Evolutionary conservation across 805 yeast species (phyloP), one percentile per base, ranked within the genome.

Genomic region (Tetrapisispora iriomotensis): DNA sequence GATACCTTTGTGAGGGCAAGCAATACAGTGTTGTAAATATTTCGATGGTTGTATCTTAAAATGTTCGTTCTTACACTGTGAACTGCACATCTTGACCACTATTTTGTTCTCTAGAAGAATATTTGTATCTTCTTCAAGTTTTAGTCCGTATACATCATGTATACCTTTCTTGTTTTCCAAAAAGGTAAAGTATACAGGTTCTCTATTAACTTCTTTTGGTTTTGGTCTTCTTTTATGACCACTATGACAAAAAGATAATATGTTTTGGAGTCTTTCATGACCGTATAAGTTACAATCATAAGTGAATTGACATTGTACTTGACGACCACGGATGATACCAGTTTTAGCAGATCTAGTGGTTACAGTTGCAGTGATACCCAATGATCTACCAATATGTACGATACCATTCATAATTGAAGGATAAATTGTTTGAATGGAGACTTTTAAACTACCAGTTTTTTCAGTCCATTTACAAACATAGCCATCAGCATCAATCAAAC

Each of bases 401-500:
- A 64, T 46, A 23, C 68, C 70, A 27, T 62, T 58, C 51, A 62
- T 45, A 36, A 66, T 56, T 12, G 56, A 53, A 14, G 55, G 41
- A 45, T 51, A 52, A 18, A 47, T 44, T 6, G 69, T 65, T 28
- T 53, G 51, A 25, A 66, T 52, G 26, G 61, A 45, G 12, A 62
- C 67, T 30, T 46, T 45, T 32, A 39, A 43, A 30, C 43, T 39
- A 19, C 45, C 48, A 6, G 42, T 34, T 12, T 41, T 49, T 25
- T 44, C 49, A 13, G 42, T 42, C 21, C 46, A 44, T 27, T 45
- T 44, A 29, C 45, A 38, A 14, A 63, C 64, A 25, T 47, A 41
- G 15, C 71, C 71, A 42, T 60, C 56, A 9, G 68, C 49, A 41
- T 67, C 74, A 42, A 68, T 51, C 23, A 70, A 46, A 44, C 72